A percentile compares a stretch with the other conserved stretches of the same genome.
Evolutionary conservation across 1,284 basidiomycete species (phyloP).

Genomic region (Crucibulum cyathiforme): DNA sequence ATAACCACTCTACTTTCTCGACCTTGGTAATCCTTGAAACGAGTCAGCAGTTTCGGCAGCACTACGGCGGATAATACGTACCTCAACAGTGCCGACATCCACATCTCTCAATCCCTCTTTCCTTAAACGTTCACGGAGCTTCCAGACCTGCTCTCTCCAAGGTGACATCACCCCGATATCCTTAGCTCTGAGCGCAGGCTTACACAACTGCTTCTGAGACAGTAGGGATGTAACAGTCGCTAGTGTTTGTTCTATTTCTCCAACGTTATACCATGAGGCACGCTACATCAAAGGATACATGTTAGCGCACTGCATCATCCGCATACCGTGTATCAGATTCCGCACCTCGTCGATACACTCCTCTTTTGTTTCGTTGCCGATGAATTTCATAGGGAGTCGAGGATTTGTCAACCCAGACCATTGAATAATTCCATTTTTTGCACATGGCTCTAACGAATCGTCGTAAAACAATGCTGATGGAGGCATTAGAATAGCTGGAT

Average conservation of each 20-base stretch:
- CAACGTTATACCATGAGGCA: conserved; percentile 52
- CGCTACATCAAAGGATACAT: conserved; percentile 28
- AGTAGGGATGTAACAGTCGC: conserved; percentile 44
- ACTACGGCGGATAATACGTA: conserved; percentile 16
- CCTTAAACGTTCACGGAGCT: conserved; percentile 47
- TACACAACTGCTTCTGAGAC: conserved; percentile 35
- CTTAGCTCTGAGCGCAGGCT: conserved; percentile 41
- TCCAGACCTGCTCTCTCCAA: conserved; percentile 56
- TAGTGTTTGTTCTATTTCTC: conserved; percentile 47
- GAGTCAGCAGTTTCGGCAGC: not conserved
- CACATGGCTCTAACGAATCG: conserved; percentile 49
- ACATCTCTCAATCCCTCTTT: conserved; percentile 45
- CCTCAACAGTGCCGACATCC: conserved; percentile 55
- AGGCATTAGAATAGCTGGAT: conserved; percentile 58
- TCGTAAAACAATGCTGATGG: conserved; percentile 54
- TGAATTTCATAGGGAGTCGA: conserved; percentile 47
- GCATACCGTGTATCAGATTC: not conserved
- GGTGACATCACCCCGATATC: conserved; percentile 55
- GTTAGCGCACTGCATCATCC: not conserved
- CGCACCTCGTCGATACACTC: conserved; percentile 48
- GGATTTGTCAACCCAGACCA: conserved; percentile 47
- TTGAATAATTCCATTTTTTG: conserved; percentile 43
- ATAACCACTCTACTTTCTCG: conserved; percentile 53
- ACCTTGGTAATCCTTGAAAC: conserved; percentile 49
- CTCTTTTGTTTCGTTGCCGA: conserved; percentile 43